Evolutionary conservation across 2,329 filamentous ascomycete genomes (phyloP).

Genomic region (Fusarium mexicanum): DNA sequence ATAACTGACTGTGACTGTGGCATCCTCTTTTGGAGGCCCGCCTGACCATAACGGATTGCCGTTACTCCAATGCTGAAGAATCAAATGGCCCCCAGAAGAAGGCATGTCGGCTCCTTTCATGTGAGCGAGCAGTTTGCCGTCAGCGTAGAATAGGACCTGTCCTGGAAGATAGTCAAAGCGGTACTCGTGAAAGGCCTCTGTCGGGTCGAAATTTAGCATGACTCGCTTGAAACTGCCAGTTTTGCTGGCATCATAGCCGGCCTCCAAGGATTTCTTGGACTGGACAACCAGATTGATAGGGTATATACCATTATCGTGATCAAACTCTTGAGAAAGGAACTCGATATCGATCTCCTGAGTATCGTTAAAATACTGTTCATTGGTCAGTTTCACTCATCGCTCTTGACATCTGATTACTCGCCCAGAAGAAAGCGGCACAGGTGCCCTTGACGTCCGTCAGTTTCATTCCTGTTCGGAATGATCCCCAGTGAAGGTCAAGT

Average conservation of each 20-base stretch:
- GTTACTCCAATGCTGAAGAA: constrained; percentile 82
- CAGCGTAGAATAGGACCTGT: constrained; percentile 74
- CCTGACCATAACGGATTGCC: constrained; percentile 76
- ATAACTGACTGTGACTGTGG: constrained; percentile 72
- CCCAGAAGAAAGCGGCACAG: constrained; percentile 84
- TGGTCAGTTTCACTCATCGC: background rate
- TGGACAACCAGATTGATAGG: constrained; percentile 81
- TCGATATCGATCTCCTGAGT: constrained; percentile 85
- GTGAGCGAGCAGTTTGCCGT: constrained; percentile 64
- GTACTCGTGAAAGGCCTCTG: constrained; percentile 76
- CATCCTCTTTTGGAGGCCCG: constrained; percentile 72
- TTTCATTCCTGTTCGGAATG: constrained; percentile 74
- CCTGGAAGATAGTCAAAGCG: constrained; percentile 77
- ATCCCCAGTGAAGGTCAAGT: constrained; percentile 74
- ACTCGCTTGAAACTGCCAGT: constrained; percentile 68
- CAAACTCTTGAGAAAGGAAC: constrained; percentile 75
- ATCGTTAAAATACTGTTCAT: constrained; percentile 75
- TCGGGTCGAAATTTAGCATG: constrained; percentile 73
- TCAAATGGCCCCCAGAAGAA: constrained; percentile 68
- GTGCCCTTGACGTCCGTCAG: constrained; percentile 70
- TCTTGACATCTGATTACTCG: constrained; percentile 49
- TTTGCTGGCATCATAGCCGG: constrained; percentile 69
- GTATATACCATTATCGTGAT: constrained; percentile 58
- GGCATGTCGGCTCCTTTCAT: constrained; percentile 69
- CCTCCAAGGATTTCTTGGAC: constrained; percentile 65